Percentiles rank a stretch among this genome's conserved stretches.
Conservation (phyloP, 805 yeast species). For the Nakazawaea peltata region DNA sequence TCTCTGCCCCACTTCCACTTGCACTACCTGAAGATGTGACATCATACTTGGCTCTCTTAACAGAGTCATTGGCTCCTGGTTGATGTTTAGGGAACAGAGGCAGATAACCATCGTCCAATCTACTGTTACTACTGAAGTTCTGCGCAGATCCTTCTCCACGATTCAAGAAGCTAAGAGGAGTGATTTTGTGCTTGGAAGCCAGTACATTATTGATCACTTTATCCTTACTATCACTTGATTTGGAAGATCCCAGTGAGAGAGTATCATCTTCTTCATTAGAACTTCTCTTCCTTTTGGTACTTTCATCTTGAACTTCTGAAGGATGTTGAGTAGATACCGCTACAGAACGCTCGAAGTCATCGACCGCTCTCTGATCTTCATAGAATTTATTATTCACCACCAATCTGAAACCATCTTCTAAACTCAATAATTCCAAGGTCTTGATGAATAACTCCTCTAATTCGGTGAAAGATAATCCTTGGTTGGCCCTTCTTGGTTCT, state of each 20-base stretch:
- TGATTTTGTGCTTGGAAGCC: slow-evolving; percentile 2
- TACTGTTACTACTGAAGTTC: no score
- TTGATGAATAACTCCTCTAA: slow-evolving; percentile 8
- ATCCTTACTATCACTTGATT: slow-evolving; percentile 1
- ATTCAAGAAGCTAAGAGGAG: no score
- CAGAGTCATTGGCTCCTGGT: not conserved
- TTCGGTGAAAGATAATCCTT: slow-evolving; percentile 9
- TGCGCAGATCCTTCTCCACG: no score
- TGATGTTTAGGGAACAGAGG: not conserved
- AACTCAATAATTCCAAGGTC: slow-evolving; percentile 4
- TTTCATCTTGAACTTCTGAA: not conserved
- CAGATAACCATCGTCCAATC: no score
- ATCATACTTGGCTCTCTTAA: not conserved
- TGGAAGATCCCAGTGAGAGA: slow-evolving; percentile 6
- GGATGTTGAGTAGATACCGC: no score
- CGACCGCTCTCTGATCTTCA: slow-evolving; percentile 4
- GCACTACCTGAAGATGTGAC: not conserved
- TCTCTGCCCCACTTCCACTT: not conserved
- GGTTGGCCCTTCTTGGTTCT: slow-evolving; percentile 2
- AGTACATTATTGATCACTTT: slow-evolving; percentile 4
- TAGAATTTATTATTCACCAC: slow-evolving; percentile 6
- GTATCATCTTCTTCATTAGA: slow-evolving; percentile 1
- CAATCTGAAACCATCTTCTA: slow-evolving; percentile 9
- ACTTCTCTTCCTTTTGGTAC: not conserved
- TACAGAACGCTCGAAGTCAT: slow-evolving; percentile 6